A percentile compares a stretch with the other conserved stretches of the same genome.
Evolutionary conservation across 139 green algal species (phyloP).

Genomic region (Eudorina sp.): DNA sequence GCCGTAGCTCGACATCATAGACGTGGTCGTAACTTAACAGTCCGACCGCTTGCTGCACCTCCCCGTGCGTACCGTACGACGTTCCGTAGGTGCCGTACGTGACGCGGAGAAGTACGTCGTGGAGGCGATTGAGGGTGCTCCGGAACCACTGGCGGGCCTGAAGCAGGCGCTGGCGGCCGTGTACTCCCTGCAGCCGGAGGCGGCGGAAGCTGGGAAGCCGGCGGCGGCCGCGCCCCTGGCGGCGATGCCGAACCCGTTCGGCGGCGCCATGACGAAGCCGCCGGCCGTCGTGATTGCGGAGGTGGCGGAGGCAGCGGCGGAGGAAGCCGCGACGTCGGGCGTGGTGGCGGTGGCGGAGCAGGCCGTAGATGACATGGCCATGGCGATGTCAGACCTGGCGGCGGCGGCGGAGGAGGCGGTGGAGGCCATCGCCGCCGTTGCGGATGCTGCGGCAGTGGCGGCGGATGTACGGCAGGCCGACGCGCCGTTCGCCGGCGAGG

Average conservation of each 20-base stretch:
- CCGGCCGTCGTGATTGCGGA: neutral
- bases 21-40: no score
- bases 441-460: neutral
- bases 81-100: conserved; percentile 15
- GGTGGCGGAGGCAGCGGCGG: conserved; percentile 17
- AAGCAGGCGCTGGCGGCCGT: conserved; percentile 20
- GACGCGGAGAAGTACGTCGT: neutral
- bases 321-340: neutral
- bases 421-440: neutral
- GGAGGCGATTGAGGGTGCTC: neutral
- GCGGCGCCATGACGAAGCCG: neutral
- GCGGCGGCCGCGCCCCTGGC: neutral
- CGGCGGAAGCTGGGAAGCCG: neutral
- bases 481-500: neutral
- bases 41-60: no score
- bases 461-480: neutral
- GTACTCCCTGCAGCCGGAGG: neutral
- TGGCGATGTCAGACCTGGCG: conserved; percentile 23
- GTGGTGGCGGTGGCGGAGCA: conserved; percentile 34
- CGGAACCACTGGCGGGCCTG: neutral
- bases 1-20: no score
- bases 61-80: no score
- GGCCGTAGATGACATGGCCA: conserved; percentile 33
- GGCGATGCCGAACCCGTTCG: neutral
- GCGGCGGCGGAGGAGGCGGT: conserved; percentile 1